phyloP scores from a whole-genome alignment of 2,329 filamentous ascomycete genomes.

The Epichloe baconii region DNA sequence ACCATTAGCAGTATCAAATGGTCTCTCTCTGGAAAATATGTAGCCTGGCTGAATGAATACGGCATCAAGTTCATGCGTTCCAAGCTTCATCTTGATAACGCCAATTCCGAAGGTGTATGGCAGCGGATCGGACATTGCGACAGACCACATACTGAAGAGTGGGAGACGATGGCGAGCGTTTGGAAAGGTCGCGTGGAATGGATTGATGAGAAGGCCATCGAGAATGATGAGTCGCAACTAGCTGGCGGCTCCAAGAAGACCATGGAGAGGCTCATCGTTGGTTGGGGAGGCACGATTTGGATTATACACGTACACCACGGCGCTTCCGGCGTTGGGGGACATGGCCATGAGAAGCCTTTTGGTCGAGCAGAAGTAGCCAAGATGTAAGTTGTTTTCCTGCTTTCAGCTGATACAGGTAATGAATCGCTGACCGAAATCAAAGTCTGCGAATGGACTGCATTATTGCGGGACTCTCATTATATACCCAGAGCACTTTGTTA shows the following conservation, averaged over 20 bases:
- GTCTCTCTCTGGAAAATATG: constrained; percentile 84
- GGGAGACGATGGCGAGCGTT: constrained; percentile 92
- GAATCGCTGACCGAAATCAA: background rate
- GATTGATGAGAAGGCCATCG: constrained; percentile 76
- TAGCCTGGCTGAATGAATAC: constrained; percentile 91
- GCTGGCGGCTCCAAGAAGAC: background rate
- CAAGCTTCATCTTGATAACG: constrained; percentile 64
- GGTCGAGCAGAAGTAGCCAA: constrained; percentile 84
- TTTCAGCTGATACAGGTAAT: background rate
- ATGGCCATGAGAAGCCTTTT: constrained; percentile 55
- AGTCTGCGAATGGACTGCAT: constrained; percentile 94
- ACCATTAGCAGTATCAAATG: constrained; percentile 86
- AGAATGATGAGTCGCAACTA: constrained; percentile 46
- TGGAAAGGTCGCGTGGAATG: constrained; percentile 91
- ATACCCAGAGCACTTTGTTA: constrained; percentile 81
- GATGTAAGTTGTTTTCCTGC: constrained; percentile 48
- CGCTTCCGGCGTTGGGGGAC: constrained; percentile 49
- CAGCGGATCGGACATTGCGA: constrained; percentile 88
- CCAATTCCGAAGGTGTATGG: constrained; percentile 76
- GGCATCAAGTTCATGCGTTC: constrained; percentile 97
- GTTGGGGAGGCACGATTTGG: constrained; percentile 95
- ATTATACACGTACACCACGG: constrained; percentile 81
- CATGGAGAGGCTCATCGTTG: constrained; percentile 74
- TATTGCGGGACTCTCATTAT: constrained; percentile 91
- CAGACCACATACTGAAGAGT: constrained; percentile 70